Evolutionary conservation across 352 stramenopile species (phyloP), one percentile per base, ranked within the genome.

Genomic region (Pseudoperonospora humuli): DNA sequence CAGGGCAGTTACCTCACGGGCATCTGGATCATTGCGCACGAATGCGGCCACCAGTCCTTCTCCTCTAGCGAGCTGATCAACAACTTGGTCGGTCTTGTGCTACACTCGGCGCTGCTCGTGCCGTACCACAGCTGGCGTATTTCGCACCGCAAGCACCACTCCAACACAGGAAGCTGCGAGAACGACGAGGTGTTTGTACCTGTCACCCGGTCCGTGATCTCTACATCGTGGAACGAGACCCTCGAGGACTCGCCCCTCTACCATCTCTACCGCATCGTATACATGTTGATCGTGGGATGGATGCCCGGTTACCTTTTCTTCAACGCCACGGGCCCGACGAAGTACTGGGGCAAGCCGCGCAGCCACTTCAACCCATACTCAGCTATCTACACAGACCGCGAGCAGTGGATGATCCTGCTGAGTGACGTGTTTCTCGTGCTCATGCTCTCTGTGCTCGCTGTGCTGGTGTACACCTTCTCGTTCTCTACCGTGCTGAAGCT

Each of bases 51-150:
- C 70, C 91, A 97, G 59, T 86, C 93, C 26, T 99, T 97, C 67
- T 97, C 84, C 25, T 75, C 85, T 15, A 95, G 61, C 29, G 86
- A 98, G 69, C 67, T 77, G 1, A 79, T 98, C 21, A 99, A 99
- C 72, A 96, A 99, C 61, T 39, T 85, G 32, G 83, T 98, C 36
- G 96, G 96, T 5, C 95, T 97, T 55, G 66, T 99, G 45, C 70
- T 97, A 27, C 95, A 99, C 76, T 97, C 96, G 58, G 78, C 83
- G 21, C 72, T 99, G 26, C 78, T 99, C 23, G 95, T 98, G 51
- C 96, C 96, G 7, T 99, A 98, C 87, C 97, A 98, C 84, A 96
- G 85, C 41, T 99, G 96, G 96, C 86, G 96, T 54, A 87, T 96
- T 62, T 96, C 86, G 29, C 94, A 98, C 76, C 92, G 89, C 33